A percentile compares a stretch with the other conserved stretches of the same genome.
phyloP scores from a whole-genome alignment of 805 yeast species.

The Yamadazyma philogaea region DNA sequence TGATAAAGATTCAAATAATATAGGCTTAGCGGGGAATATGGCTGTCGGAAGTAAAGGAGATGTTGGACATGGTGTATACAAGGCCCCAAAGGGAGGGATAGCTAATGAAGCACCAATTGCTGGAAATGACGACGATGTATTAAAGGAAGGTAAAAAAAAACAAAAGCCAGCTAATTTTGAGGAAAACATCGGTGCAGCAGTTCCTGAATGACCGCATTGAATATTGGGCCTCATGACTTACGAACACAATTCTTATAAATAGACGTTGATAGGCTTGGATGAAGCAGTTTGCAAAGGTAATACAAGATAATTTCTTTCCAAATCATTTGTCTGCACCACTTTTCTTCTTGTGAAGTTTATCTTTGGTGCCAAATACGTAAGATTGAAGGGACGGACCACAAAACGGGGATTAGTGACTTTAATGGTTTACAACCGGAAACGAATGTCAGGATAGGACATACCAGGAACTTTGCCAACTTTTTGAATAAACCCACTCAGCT shows the following conservation, averaged over 20 bases:
- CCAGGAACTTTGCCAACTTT: too few relatives aligned
- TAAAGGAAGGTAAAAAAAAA: slow-evolving; percentile 14
- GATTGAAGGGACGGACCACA: too few relatives aligned
- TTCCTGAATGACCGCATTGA: slow-evolving; percentile 2
- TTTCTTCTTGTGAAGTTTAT: too few relatives aligned
- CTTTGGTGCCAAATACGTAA: too few relatives aligned
- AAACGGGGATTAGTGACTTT: too few relatives aligned
- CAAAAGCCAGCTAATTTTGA: slow-evolving; percentile 4
- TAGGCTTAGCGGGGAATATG: slow-evolving; percentile 37
- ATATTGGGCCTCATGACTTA: slow-evolving; percentile 2
- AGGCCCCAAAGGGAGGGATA: slow-evolving; percentile 47
- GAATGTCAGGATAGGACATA: too few relatives aligned
- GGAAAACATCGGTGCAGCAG: not conserved
- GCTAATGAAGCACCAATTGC: slow-evolving; percentile 45
- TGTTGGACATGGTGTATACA: slow-evolving; percentile 36
- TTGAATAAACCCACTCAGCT: too few relatives aligned
- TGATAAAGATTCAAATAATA: slow-evolving; percentile 32
- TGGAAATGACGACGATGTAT: slow-evolving; percentile 35
- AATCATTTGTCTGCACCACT: not conserved
- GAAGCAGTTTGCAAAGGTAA: not conserved
- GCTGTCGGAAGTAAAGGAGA: slow-evolving; percentile 40
- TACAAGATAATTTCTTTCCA: not conserved
- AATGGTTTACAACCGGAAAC: too few relatives aligned
- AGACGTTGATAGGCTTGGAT: not conserved
- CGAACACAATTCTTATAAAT: slow-evolving; percentile 1